Conservation (phyloP, 331 rosid genomes). For the Phaseolus coccineus region DNA sequence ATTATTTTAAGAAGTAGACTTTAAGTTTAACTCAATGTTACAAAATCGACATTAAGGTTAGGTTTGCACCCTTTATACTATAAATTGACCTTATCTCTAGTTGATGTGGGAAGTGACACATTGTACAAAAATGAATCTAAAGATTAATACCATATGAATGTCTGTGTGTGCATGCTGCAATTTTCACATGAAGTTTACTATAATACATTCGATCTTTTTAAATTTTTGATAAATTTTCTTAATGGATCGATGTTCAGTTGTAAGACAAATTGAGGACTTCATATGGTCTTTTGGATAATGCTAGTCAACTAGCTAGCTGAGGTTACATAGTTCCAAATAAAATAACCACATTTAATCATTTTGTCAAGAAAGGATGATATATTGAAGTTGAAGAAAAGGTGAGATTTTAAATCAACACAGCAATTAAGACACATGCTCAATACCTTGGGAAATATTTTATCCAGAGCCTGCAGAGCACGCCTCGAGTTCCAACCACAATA, state of each 20-base stretch:
- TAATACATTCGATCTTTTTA: background rate
- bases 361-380: background rate
- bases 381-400: conserved; percentile 9
- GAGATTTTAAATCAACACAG: background rate
- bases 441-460: conserved; percentile 87
- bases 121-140: conserved; percentile 11
- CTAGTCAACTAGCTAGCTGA: background rate
- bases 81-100: no score
- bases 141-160: background rate
- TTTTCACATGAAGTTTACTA: background rate
- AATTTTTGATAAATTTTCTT: background rate
- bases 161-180: background rate
- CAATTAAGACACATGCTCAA: background rate
- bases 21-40: no score
- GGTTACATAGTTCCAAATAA: background rate
- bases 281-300: background rate
- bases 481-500: conserved; percentile 87
- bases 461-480: conserved; percentile 70
- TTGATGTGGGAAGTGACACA: no score
- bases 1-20: no score
- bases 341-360: background rate
- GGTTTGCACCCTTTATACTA: no score
- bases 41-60: no score
- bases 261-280: background rate
- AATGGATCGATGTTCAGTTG: background rate